These are phyloP conservation scores for Rosa chinensis DNA, from an alignment of 306 rosid species.

Conservation along the genomic window DNA sequence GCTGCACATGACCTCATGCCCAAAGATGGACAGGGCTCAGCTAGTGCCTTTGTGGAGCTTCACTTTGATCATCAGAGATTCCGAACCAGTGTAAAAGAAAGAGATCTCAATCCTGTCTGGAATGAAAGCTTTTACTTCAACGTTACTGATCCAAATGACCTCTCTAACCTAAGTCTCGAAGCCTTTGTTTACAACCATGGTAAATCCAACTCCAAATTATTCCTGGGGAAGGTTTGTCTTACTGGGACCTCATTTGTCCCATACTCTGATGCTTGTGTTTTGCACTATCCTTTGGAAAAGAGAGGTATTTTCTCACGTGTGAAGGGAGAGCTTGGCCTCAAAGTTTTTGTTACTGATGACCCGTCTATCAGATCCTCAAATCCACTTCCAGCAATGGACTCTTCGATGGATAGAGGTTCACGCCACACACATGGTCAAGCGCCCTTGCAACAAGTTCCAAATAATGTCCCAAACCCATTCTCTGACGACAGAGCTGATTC, in stretches of 20 bases:
- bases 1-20: slow-evolving; percentile 79
- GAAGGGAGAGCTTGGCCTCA: slow-evolving; percentile 92
- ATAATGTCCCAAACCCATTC: slow-evolving; percentile 32
- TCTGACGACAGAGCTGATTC: slow-evolving; percentile 48
- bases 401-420: slow-evolving; percentile 29
- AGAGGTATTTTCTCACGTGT: slow-evolving; percentile 50
- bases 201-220: slow-evolving; percentile 39
- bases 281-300: slow-evolving; percentile 88
- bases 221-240: slow-evolving; percentile 71
- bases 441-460: slow-evolving; percentile 32
- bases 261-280: slow-evolving; percentile 70
- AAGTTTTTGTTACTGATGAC: slow-evolving; percentile 75
- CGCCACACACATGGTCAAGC: slow-evolving; percentile 31
- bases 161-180: slow-evolving; percentile 62
- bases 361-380: slow-evolving; percentile 62
- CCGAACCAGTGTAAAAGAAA: slow-evolving; percentile 65
- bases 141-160: slow-evolving; percentile 61
- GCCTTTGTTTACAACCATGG: slow-evolving; percentile 50
- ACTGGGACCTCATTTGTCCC: slow-evolving; percentile 85
- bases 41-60: slow-evolving; percentile 74
- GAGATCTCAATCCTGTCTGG: slow-evolving; percentile 82
- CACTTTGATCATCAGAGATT: slow-evolving; percentile 72
- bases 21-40: slow-evolving; percentile 78
- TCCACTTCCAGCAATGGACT: slow-evolving; percentile 72
- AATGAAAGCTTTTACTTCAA: slow-evolving; percentile 82